Evolutionary conservation across 352 stramenopile genomes (phyloP), one percentile per base, ranked within the genome.

Genomic region (Globisporangium nagaii): DNA sequence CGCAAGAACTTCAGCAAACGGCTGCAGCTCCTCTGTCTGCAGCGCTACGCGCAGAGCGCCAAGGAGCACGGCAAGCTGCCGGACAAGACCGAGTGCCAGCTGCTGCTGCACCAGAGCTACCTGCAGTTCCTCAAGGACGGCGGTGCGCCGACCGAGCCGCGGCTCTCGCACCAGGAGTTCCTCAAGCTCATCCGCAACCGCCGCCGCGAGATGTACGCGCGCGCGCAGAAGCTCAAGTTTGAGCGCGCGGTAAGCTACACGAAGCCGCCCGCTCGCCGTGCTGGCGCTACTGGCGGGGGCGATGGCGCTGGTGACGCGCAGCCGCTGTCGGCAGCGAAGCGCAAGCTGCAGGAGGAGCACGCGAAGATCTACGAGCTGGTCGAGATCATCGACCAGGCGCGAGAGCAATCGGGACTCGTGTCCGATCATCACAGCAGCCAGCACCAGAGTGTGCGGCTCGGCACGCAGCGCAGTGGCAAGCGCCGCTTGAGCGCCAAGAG

Each of bases 1-100:
- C 75, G 79, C 36, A 86, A 80, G 48, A 87, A 85, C 66, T 76
- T 87, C 44, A 87, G 74, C 58, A 87, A 89, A 53, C 56, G 74
- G 46, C 56, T 89, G 10, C 79, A 89, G 55, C 60, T 87, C 32
- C 44, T 83, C 22, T 73, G 75, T 56, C 70, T 89, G 9, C 62
- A 81, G 58, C 63, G 70, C 4, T 89, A 89, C 50, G 79, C 72
- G 5, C 62, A 72, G 34, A 68, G 71, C 34, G 59, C 64, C 24
- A 66, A 66, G 5, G 56, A 65, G 8, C 62, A 71, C 10, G 65
- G 61, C 0, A 60, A 55, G 24, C 71, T 87, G 4, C 72, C 79
- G 2, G 55, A 79, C 55, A 74, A 78, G 36, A 55, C 64, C 22
- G 68, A 75, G 56, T 86, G 73, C 27, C 54, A 85, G 43, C 48